phyloP scores from a whole-genome alignment of 345 rosid species.

The Populus alba region DNA sequence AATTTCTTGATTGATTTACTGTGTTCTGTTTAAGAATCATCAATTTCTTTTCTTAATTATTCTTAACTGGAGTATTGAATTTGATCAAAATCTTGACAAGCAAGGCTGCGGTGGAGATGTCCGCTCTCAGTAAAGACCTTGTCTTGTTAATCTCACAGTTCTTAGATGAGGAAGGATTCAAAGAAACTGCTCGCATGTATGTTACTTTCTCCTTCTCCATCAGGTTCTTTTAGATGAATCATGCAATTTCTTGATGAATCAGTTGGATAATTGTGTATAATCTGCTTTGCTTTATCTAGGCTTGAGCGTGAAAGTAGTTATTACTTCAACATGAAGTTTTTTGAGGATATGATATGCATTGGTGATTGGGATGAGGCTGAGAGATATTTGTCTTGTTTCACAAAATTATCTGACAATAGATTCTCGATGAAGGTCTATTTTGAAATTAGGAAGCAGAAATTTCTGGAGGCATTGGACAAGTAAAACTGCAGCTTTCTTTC shows the following conservation, averaged over 20 bases:
- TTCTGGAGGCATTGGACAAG: slow-evolving; percentile 38
- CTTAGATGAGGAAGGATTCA: slow-evolving; percentile 39
- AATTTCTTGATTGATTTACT: neutral
- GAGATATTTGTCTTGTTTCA: slow-evolving; percentile 33
- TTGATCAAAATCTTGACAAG: too few relatives aligned
- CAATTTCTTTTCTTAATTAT: neutral
- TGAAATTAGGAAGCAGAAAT: slow-evolving; percentile 38
- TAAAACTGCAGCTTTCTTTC: neutral
- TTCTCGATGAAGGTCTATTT: slow-evolving; percentile 38
- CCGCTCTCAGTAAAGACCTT: slow-evolving; percentile 32
- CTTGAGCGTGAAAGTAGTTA: slow-evolving; percentile 36
- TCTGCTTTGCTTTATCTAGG: slow-evolving; percentile 14
- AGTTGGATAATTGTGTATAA: neutral
- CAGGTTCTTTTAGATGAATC: neutral
- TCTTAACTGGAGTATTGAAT: too few relatives aligned
- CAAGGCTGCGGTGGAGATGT: slow-evolving; percentile 15
- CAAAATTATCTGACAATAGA: slow-evolving; percentile 25
- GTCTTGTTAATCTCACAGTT: slow-evolving; percentile 44
- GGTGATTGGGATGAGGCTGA: slow-evolving; percentile 37
- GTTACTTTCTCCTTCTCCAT: neutral
- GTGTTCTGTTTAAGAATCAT: neutral
- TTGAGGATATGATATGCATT: slow-evolving; percentile 32
- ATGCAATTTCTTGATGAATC: neutral
- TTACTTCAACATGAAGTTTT: slow-evolving; percentile 35
- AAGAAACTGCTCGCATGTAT: slow-evolving; percentile 32